Percentiles rank a stretch among this genome's conserved stretches.
Conservation (phyloP, 108 stramenopile genomes). For the Epithemia pelagica region DNA sequence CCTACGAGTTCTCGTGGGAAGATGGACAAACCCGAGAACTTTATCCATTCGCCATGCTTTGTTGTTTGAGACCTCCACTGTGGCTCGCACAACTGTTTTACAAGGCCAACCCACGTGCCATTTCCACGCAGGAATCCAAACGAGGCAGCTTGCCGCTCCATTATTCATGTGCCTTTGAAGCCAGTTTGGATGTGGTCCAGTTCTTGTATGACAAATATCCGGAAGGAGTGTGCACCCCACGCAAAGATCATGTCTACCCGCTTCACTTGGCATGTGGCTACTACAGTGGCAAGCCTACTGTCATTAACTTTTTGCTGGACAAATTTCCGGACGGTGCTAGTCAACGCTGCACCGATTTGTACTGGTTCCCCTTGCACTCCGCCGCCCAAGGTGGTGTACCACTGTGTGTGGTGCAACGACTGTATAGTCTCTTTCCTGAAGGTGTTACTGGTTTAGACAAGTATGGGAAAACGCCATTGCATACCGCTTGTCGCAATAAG, state of each 20-base stretch:
- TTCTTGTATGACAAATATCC: background rate
- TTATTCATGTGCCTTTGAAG: background rate
- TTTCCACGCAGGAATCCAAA: background rate
- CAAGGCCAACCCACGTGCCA: background rate
- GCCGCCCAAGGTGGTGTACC: background rate
- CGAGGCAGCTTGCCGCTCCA: background rate
- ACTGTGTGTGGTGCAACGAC: background rate
- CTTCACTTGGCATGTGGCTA: background rate
- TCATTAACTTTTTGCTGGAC: background rate
- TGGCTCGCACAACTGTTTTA: background rate
- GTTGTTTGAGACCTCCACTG: background rate
- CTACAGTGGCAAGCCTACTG: background rate
- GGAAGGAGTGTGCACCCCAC: background rate
- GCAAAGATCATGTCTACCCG: background rate
- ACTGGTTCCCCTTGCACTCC: background rate
- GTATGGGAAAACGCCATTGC: background rate
- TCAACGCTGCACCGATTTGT: background rate
- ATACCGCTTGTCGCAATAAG: background rate
- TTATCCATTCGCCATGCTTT: background rate
- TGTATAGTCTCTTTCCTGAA: background rate
- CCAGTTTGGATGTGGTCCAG: background rate
- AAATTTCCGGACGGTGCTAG: background rate
- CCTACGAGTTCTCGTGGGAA: background rate
- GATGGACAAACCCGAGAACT: background rate
- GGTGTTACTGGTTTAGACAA: background rate